Evolutionary conservation across 176 grass and related monocot species (phyloP), one percentile per base, ranked within the genome.

Genomic region (Oryza coarctata): DNA sequence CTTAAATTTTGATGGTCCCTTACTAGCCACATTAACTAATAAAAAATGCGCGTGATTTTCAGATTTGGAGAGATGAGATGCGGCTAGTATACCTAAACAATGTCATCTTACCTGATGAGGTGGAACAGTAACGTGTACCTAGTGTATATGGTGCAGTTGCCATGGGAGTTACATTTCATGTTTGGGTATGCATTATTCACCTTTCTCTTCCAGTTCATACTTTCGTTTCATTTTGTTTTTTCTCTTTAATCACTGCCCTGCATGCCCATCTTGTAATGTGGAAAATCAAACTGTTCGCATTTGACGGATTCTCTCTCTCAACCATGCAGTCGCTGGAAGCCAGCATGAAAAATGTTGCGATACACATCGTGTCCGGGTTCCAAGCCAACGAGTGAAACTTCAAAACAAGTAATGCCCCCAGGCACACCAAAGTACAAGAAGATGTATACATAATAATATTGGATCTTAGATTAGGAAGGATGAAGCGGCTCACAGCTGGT

Each of bases 61-160:
- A 98, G 96, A 95, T 98, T 79, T 98, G 96, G 96, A 98, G 90
- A 91, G 87, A 94, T 47, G 96, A 98, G 85, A 95, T 98, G 92
- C 89, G 66, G 30, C 85, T 95, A 12, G 96, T 98, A 60, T 98
- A 89, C 80, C 85, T 90, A 63, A 80, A 94, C 17, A 91, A 91
- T 11, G 80, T 79, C 13, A 80, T 78, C 25, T 72, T 98, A 80
- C 89, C 92, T 39, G 87, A 91, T 9, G 90, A 91, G 77, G 70
- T 98, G 73, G 95, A 95, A 55, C 86, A 61, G 33, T 98, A 80
- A 86, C 72, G 52, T 64, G 35, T 73, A 55, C 23, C 12, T 6
- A 52, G 52, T 81, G 63, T 71, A 29, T 72, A 55, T 41, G 63
- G 78, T n/a, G 35, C 55, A 66, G 45, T 58, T 25, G 34, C 62